These are phyloP conservation scores for Ogataea zsoltii DNA, from an alignment of 805 yeast species.

Conservation along the genomic window DNA sequence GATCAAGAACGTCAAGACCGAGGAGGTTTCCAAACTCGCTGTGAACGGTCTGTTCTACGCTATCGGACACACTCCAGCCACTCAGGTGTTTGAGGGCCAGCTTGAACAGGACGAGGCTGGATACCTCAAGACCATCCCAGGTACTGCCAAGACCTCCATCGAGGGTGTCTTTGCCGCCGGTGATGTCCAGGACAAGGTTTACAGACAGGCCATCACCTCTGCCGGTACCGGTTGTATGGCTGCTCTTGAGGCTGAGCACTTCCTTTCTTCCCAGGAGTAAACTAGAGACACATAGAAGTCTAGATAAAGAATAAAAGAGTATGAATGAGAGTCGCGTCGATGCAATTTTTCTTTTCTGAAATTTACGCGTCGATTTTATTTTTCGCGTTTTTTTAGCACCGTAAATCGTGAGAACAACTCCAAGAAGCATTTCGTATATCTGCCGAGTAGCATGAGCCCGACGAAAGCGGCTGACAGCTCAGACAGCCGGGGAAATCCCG, in stretches of 20 bases:
- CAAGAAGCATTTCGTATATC: too few species aligned
- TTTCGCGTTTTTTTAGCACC: neutral
- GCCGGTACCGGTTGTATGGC: slow-evolving; percentile 99
- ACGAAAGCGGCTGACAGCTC: neutral
- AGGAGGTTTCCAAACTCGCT: slow-evolving; percentile 64
- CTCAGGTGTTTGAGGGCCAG: slow-evolving; percentile 74
- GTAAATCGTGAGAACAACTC: neutral
- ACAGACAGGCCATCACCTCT: slow-evolving; percentile 98
- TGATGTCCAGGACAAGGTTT: slow-evolving; percentile 95
- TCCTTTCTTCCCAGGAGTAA: slow-evolving; percentile 54
- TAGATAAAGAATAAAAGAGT: too few species aligned
- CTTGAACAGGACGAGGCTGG: slow-evolving; percentile 85
- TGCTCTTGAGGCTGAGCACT: slow-evolving; percentile 91
- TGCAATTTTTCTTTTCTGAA: too few species aligned
- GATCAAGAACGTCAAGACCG: slow-evolving; percentile 71
- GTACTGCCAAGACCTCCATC: slow-evolving; percentile 81
- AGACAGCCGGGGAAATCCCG: neutral
- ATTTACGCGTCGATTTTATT: too few species aligned
- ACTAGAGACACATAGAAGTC: neutral
- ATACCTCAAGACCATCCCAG: slow-evolving; percentile 87
- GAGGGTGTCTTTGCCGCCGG: slow-evolving; percentile 98
- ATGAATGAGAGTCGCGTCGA: too few species aligned
- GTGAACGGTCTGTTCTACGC: slow-evolving; percentile 97
- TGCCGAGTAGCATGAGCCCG: neutral
- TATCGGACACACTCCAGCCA: slow-evolving; percentile 96